phyloP scores from a whole-genome alignment of 257 asterid species.

The Ophiorrhiza pumila region DNA sequence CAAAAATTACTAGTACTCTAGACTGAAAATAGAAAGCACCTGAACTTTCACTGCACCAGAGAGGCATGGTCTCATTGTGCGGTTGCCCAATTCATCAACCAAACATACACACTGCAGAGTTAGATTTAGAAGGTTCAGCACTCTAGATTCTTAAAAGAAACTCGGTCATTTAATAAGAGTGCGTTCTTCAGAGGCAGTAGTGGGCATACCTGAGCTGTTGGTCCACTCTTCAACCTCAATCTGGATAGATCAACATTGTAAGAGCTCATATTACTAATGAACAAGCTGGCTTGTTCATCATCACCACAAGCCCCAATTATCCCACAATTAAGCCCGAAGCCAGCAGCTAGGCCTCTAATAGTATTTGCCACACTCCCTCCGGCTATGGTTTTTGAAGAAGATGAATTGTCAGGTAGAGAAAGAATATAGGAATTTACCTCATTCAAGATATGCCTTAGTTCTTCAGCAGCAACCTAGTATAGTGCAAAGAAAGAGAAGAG shows the following conservation, averaged over 20 bases:
- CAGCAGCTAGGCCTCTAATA: constrained; percentile 86
- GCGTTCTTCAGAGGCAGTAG: constrained; percentile 5
- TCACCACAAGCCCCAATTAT: constrained; percentile 91
- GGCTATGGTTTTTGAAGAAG: constrained; percentile 76
- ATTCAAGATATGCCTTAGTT: constrained; percentile 57
- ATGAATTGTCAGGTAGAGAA: constrained; percentile 39
- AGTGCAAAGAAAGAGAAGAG: constrained; percentile 3
- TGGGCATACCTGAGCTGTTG: constrained; percentile 72
- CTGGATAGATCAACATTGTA: constrained; percentile 68
- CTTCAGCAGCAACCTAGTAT: constrained; percentile 69
- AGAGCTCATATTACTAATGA: constrained; percentile 63
- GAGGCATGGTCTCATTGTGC: constrained; percentile 98
- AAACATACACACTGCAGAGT: constrained; percentile 85
- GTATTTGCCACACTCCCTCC: constrained; percentile 99
- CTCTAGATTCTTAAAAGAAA: background rate
- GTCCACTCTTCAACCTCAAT: constrained; percentile 72
- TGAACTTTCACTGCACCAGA: constrained; percentile 81
- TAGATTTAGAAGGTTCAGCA: constrained; percentile 15
- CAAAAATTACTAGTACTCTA: background rate
- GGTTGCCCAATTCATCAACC: constrained; percentile 88
- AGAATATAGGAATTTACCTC: constrained; percentile 54
- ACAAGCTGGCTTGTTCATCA: constrained; percentile 84
- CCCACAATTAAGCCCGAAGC: constrained; percentile 83
- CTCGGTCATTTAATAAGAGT: background rate
- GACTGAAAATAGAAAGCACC: constrained; percentile 37